Percentiles rank a stretch among this genome's conserved stretches.
These are phyloP conservation scores for Lachancea fermentati DNA, from an alignment of 805 yeast genomes.

Conservation along the genomic window DNA sequence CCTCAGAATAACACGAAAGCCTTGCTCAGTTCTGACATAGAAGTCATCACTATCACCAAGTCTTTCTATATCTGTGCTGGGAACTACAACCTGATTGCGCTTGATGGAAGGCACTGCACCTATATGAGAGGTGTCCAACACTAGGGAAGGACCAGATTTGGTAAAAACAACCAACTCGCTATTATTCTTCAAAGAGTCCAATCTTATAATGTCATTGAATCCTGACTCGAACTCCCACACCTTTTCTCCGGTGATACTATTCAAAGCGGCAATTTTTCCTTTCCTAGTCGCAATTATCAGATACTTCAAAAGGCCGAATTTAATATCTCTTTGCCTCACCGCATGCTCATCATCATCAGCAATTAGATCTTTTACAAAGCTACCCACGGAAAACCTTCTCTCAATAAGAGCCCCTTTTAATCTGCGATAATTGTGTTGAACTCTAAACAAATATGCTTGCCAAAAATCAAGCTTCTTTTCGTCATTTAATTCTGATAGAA, in stretches of 20 bases:
- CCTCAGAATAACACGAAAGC: slow-evolving; percentile 8
- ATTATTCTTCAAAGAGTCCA: slow-evolving; percentile 20
- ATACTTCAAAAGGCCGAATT: slow-evolving; percentile 44
- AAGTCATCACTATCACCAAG: slow-evolving; percentile 8
- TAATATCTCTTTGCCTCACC: slow-evolving; percentile 17
- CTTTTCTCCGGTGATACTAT: slow-evolving; percentile 35
- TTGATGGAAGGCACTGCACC: not conserved
- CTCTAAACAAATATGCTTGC: slow-evolving; percentile 29
- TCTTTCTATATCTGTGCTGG: not conserved
- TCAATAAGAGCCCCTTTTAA: slow-evolving; percentile 13
- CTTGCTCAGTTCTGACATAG: slow-evolving; percentile 15
- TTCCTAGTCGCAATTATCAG: slow-evolving; percentile 37
- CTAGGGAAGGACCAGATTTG: slow-evolving; percentile 26
- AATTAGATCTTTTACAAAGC: slow-evolving; percentile 10
- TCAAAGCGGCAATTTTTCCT: slow-evolving; percentile 41
- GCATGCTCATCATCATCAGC: slow-evolving; percentile 15
- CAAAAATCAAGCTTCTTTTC: slow-evolving; percentile 15
- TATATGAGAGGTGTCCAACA: slow-evolving; percentile 12
- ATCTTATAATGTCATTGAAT: slow-evolving; percentile 16
- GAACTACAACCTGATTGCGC: not conserved
- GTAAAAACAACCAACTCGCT: slow-evolving; percentile 23
- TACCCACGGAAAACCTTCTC: slow-evolving; percentile 12
- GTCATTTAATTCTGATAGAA: slow-evolving; percentile 17
- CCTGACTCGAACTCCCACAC: slow-evolving; percentile 37
- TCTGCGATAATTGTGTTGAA: slow-evolving; percentile 19